These are phyloP conservation scores for Aspergillus panamensis DNA, from an alignment of 495 filamentous ascomycete species.

Conservation along the genomic window DNA sequence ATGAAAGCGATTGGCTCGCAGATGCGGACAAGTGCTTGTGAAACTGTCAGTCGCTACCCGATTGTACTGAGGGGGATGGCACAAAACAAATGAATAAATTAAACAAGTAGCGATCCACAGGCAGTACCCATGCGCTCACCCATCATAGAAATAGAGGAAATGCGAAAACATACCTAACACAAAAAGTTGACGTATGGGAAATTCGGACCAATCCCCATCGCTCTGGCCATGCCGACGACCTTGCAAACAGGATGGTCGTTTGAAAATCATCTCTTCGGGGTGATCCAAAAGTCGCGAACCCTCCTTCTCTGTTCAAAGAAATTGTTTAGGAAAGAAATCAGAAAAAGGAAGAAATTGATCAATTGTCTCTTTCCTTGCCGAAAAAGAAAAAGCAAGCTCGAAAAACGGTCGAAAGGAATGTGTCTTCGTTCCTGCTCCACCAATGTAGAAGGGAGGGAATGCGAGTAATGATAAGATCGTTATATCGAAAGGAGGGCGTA, in stretches of 20 bases:
- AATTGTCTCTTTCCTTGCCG: slow-evolving; percentile 7
- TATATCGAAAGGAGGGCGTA: slow-evolving; percentile 13
- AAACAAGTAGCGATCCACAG: background rate
- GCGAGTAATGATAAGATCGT: slow-evolving; percentile 24
- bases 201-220: slow-evolving; percentile 37
- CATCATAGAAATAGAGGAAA: slow-evolving; percentile 6
- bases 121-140: background rate
- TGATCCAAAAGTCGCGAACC: background rate
- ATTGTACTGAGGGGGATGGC: slow-evolving; percentile 1
- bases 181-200: slow-evolving; percentile 62
- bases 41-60: slow-evolving; percentile 38
- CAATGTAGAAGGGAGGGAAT: slow-evolving; percentile 26
- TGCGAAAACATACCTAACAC: slow-evolving; percentile 58
- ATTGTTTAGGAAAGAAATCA: background rate
- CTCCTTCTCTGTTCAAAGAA: too few relatives aligned
- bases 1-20: slow-evolving; percentile 99
- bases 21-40: slow-evolving; percentile 81
- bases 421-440: slow-evolving; percentile 20
- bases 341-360: background rate
- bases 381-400: slow-evolving; percentile 11
- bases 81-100: slow-evolving; percentile 1
- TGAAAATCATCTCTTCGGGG: slow-evolving; percentile 34
- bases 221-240: slow-evolving; percentile 33
- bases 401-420: slow-evolving; percentile 19
- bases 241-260: slow-evolving; percentile 38